A percentile compares a stretch with the other conserved stretches of the same genome.
Evolutionary conservation across 2,329 filamentous ascomycete species (phyloP).

Genomic region (Talaromyces sp.): DNA sequence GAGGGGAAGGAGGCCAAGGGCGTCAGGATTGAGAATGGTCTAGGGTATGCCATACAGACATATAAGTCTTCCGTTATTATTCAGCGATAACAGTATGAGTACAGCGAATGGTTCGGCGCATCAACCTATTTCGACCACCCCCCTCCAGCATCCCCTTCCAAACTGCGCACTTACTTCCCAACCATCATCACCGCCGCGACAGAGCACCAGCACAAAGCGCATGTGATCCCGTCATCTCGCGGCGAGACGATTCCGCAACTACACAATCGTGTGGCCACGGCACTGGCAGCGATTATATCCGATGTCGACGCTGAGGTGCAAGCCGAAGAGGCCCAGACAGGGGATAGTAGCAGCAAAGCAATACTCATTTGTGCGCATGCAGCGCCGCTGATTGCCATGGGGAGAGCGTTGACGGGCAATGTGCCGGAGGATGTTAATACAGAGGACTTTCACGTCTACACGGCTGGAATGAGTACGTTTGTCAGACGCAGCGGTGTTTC

Average conservation of each 20-base stretch:
- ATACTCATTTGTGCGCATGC: slow-evolving; percentile 86
- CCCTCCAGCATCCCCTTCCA: slow-evolving; percentile 59
- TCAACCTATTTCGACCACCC: slow-evolving; percentile 79
- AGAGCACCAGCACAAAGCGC: slow-evolving; percentile 50
- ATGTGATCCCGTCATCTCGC: slow-evolving; percentile 62
- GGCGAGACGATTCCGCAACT: slow-evolving; percentile 78
- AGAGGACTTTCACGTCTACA: slow-evolving; percentile 82
- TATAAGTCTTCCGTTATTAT: too few relatives aligned
- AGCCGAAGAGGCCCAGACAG: slow-evolving; percentile 26
- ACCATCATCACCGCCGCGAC: slow-evolving; percentile 41
- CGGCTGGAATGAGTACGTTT: slow-evolving; percentile 73
- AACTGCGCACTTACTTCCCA: slow-evolving; percentile 62
- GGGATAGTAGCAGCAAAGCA: slow-evolving; percentile 42
- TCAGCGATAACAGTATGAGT: neutral
- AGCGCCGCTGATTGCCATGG: slow-evolving; percentile 80
- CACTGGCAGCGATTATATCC: slow-evolving; percentile 64
- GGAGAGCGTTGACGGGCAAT: slow-evolving; percentile 70
- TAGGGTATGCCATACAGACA: slow-evolving; percentile 36
- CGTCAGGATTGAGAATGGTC: slow-evolving; percentile 48
- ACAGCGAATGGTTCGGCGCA: slow-evolving; percentile 84
- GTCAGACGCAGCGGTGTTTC: slow-evolving; percentile 31
- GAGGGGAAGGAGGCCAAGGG: slow-evolving; percentile 23
- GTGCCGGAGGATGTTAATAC: slow-evolving; percentile 67
- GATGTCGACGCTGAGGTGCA: slow-evolving; percentile 59
- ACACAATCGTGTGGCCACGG: slow-evolving; percentile 71